Percentiles rank a stretch among this genome's conserved stretches.
Conservation (phyloP, 129 eudicot genomes). For the Centrapalus pauciflorus region DNA sequence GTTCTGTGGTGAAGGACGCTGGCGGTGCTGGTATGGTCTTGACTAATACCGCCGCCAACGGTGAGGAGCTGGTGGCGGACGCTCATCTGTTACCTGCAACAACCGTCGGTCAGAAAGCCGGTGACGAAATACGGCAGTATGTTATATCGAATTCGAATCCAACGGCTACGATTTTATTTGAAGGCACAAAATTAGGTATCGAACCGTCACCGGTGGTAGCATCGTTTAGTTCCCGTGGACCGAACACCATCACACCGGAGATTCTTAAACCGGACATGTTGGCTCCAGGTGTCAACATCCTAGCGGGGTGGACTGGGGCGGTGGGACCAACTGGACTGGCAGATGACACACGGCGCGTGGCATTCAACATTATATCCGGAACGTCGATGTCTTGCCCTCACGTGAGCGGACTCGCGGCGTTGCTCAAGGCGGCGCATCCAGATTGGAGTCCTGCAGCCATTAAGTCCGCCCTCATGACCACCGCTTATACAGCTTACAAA, state of each 20-base stretch:
- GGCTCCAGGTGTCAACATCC: slow-evolving; percentile 94
- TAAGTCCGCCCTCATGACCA: slow-evolving; percentile 89
- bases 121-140: slow-evolving; percentile 55
- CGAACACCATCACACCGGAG: slow-evolving; percentile 77
- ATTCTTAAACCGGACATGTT: slow-evolving; percentile 77
- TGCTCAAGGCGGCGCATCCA: slow-evolving; percentile 82
- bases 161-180: slow-evolving; percentile 60
- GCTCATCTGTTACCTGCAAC: slow-evolving; percentile 90
- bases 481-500: slow-evolving; percentile 68
- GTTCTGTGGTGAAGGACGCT: slow-evolving; percentile 76
- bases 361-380: slow-evolving; percentile 82
- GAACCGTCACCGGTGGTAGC: slow-evolving; percentile 97
- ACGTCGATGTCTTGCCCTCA: slow-evolving; percentile 99
- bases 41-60: slow-evolving; percentile 90
- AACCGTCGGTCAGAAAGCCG: slow-evolving; percentile 71
- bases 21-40: slow-evolving; percentile 93
- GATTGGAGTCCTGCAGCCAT: slow-evolving; percentile 95
- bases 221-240: slow-evolving; percentile 91
- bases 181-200: slow-evolving; percentile 84
- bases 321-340: slow-evolving; percentile 85
- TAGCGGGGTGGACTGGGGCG: slow-evolving; percentile 78
- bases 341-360: slow-evolving; percentile 70
- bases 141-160: slow-evolving; percentile 50
- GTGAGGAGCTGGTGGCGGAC: slow-evolving; percentile 93
- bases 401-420: slow-evolving; percentile 87